A percentile compares a stretch with the other conserved stretches of the same genome.
Evolutionary conservation across 1,284 basidiomycete genomes (phyloP).

Genomic region (Ganoderma sp.): DNA sequence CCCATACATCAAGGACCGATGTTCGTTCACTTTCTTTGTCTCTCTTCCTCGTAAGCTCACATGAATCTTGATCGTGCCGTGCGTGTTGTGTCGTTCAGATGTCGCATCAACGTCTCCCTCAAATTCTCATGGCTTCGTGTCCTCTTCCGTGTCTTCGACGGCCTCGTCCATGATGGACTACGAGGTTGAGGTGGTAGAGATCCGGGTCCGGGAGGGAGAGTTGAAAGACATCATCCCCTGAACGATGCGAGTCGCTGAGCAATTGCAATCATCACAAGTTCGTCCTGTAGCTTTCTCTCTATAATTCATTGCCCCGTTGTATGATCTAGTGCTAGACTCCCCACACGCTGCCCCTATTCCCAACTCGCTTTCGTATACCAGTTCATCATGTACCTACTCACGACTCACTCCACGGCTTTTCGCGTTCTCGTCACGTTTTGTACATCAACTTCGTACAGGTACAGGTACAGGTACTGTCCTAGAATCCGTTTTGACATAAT

Average conservation of each 20-base stretch:
- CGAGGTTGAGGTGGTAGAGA: slow-evolving; percentile 85
- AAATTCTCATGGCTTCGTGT: slow-evolving; percentile 65
- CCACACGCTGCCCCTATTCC: slow-evolving; percentile 13
- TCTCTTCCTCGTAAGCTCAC: slow-evolving; percentile 31
- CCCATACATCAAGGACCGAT: slow-evolving; percentile 86
- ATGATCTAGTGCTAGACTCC: slow-evolving; percentile 30
- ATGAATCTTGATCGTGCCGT: slow-evolving; percentile 21
- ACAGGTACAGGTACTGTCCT: slow-evolving; percentile 7
- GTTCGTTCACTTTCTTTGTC: slow-evolving; percentile 53
- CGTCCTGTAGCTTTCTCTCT: slow-evolving; percentile 18
- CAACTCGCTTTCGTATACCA: slow-evolving; percentile 30
- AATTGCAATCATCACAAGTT: slow-evolving; percentile 11
- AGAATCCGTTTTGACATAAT: slow-evolving; percentile 7
- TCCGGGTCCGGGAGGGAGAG: slow-evolving; percentile 77
- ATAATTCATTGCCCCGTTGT: slow-evolving; percentile 22
- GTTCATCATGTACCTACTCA: slow-evolving; percentile 25
- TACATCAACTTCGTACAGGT: slow-evolving; percentile 20
- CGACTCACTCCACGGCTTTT: slow-evolving; percentile 14
- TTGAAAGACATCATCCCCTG: slow-evolving; percentile 76
- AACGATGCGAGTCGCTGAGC: slow-evolving; percentile 20
- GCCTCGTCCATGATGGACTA: slow-evolving; percentile 69
- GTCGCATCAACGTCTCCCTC: slow-evolving; percentile 82
- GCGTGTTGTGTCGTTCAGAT: slow-evolving; percentile 50
- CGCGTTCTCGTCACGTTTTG: slow-evolving; percentile 18
- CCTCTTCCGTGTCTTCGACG: slow-evolving; percentile 70